A percentile compares a stretch with the other conserved stretches of the same genome.
phyloP scores from a whole-genome alignment of 371 early-diverging fungal genomes.

The Rhizopus delemar region DNA sequence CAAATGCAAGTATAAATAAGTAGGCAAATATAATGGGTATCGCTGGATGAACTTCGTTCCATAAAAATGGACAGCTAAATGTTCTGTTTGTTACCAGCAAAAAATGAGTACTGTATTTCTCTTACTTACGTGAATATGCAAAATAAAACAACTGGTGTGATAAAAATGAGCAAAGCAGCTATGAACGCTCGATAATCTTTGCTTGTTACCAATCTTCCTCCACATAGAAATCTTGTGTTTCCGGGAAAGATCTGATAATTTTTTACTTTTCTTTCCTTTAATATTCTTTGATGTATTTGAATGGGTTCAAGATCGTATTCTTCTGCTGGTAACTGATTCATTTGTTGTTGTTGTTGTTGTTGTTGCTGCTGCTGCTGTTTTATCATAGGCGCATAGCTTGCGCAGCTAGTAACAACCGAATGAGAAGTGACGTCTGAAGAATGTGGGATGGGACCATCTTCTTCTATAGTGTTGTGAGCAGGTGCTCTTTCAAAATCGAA shows the following conservation, averaged over 20 bases:
- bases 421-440: constrained; percentile 26
- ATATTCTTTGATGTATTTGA: not conserved
- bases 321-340: not conserved
- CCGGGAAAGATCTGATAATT: constrained; percentile 47
- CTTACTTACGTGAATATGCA: constrained; percentile 65
- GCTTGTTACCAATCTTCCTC: constrained; percentile 71
- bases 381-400: constrained; percentile 27
- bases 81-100: not conserved
- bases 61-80: constrained; percentile 67
- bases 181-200: constrained; percentile 65
- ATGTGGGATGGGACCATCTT: constrained; percentile 23
- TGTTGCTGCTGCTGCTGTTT: constrained; percentile 7
- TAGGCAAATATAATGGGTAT: constrained; percentile 74
- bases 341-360: not conserved
- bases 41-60: constrained; percentile 60
- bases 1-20: constrained; percentile 66
- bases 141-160: constrained; percentile 65
- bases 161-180: constrained; percentile 61
- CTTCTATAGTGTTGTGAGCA: constrained; percentile 2
- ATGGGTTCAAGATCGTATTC: constrained; percentile 8
- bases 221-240: constrained; percentile 55
- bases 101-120: constrained; percentile 4
- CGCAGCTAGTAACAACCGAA: constrained; percentile 21
- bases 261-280: constrained; percentile 9
- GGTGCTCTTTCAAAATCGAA: constrained; percentile 30